Conservation (phyloP, 1,139 yeast species). For the Starmera stellimalicola region DNA sequence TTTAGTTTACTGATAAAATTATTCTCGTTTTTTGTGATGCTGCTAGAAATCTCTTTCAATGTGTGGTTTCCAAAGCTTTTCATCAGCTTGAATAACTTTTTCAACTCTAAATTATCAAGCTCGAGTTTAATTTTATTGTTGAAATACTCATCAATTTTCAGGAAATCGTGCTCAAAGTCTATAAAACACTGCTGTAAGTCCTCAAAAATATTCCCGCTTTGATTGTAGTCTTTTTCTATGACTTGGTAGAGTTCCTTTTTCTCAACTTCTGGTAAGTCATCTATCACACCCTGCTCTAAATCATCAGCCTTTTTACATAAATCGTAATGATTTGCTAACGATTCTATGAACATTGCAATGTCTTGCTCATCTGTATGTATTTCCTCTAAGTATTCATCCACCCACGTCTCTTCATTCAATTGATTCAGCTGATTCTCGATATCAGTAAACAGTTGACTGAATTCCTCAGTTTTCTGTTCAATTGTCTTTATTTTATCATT, state of each 20-base stretch:
- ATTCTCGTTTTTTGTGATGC: conserved; percentile 19
- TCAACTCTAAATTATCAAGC: conserved; percentile 13
- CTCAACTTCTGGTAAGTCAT: conserved; percentile 16
- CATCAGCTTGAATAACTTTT: conserved; percentile 18
- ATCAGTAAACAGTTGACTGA: conserved; percentile 10
- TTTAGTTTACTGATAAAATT: conserved; percentile 10
- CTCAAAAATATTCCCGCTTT: conserved; percentile 27
- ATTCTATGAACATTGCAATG: conserved; percentile 57
- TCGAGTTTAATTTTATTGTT: conserved; percentile 5
- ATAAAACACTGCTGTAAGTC: conserved; percentile 23
- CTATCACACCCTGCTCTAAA: conserved; percentile 19
- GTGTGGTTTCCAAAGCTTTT: conserved; percentile 15
- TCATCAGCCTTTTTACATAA: conserved; percentile 45
- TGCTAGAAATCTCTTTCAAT: conserved; percentile 18
- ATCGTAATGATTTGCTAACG: conserved; percentile 76
- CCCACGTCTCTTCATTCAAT: conserved; percentile 5
- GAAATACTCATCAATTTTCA: conserved; percentile 18
- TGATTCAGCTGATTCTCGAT: conserved; percentile 14
- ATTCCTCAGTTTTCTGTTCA: conserved; percentile 10
- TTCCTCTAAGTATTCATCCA: conserved; percentile 21
- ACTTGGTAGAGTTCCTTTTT: conserved; percentile 29
- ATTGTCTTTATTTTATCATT: conserved; percentile 15
- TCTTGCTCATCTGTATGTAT: conserved; percentile 55
- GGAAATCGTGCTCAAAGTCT: conserved; percentile 22
- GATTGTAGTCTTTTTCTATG: conserved; percentile 27